Conservation (phyloP, 352 stramenopile genomes). For the Pythium dissotocum region DNA sequence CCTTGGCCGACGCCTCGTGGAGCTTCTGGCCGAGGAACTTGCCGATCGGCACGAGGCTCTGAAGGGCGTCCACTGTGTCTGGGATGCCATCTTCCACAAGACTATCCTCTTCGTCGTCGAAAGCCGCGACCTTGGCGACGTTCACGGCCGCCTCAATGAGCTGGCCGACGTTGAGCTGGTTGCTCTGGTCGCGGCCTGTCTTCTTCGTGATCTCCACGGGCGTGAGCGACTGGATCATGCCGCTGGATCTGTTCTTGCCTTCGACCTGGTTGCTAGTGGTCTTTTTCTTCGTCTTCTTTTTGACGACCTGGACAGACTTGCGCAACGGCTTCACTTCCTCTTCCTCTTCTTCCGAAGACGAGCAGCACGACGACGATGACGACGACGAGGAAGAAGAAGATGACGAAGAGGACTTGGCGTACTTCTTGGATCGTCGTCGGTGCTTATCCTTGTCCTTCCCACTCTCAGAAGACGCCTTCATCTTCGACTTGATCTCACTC, state of each 20-base stretch:
- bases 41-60: constrained; percentile 25
- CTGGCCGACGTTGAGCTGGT: constrained; percentile 13
- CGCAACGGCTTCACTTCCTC: constrained; percentile 3
- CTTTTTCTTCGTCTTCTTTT: constrained; percentile 13
- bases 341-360: constrained; percentile 19
- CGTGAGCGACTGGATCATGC: constrained; percentile 16
- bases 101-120: constrained; percentile 8
- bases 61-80: constrained; percentile 17
- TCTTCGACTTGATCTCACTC: background rate
- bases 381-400: constrained; percentile 8
- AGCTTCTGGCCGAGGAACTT: constrained; percentile 27
- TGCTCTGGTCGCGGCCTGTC: background rate
- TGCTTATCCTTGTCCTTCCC: background rate
- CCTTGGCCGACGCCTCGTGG: constrained; percentile 20
- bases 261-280: constrained; percentile 3
- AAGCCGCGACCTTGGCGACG: constrained; percentile 13
- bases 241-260: background rate
- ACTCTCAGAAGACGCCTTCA: background rate
- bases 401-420: constrained; percentile 6
- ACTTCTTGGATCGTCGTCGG: constrained; percentile 11
- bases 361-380: constrained; percentile 17
- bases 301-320: constrained; percentile 8
- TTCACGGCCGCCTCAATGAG: constrained; percentile 15
- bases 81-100: constrained; percentile 10
- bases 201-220: constrained; percentile 26